phyloP scores from a whole-genome alignment of 2,329 filamentous ascomycete species.

The Monosporascus sp. region DNA sequence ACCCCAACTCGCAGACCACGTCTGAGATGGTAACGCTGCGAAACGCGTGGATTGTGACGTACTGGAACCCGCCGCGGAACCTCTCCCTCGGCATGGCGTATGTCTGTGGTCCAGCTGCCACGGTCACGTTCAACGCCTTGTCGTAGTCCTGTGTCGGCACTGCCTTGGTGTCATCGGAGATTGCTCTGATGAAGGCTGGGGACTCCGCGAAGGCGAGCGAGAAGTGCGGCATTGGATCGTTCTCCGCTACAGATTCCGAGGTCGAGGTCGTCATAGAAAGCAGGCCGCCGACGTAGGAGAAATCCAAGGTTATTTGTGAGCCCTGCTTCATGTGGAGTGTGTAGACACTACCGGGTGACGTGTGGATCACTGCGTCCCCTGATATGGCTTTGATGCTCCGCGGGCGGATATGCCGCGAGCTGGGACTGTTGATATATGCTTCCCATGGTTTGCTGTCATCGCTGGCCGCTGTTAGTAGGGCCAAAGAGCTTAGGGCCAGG shows the following conservation, averaged over 20 bases:
- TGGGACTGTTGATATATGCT: not conserved
- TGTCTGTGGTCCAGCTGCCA: not conserved
- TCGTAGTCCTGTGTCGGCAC: conserved; percentile 16
- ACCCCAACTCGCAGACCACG: conserved; percentile 23
- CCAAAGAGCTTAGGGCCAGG: not conserved
- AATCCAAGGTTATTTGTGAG: not conserved
- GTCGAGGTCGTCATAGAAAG: not conserved
- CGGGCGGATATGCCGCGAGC: not conserved
- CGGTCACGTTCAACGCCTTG: conserved; percentile 14
- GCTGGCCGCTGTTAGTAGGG: not conserved
- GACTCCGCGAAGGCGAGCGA: conserved; percentile 19
- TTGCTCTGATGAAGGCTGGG: conserved; percentile 14
- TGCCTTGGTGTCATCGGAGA: conserved; percentile 19
- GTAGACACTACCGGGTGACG: not conserved
- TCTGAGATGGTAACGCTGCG: conserved; percentile 18
- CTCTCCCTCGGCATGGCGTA: conserved; percentile 22
- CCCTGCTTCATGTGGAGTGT: not conserved
- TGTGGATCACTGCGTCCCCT: not conserved
- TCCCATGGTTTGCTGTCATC: not conserved
- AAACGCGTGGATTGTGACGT: conserved; percentile 30
- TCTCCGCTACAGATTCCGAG: not conserved
- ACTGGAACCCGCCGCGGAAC: conserved; percentile 38
- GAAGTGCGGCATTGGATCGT: not conserved
- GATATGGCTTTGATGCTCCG: not conserved
- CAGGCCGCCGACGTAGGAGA: not conserved